Base-by-base conservation (phyloP, 2,329 filamentous ascomycete genomes). In the Cladosporium cucumerinum region DNA sequence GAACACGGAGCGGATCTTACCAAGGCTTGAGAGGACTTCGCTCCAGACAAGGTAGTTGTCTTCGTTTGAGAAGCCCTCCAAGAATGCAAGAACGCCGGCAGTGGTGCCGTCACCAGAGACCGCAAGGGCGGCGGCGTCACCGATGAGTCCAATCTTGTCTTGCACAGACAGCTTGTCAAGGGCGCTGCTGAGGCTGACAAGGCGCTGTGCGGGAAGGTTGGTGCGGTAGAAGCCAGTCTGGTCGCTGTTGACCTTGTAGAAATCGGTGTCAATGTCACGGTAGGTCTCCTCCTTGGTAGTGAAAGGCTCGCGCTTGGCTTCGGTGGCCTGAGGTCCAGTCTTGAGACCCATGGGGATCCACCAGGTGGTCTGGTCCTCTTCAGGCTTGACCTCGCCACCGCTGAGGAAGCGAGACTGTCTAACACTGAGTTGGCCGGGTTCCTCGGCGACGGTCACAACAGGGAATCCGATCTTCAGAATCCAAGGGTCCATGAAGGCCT, bases 401-500 rank as follows among this genome's bases (percentile, higher is more conserved):
- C 91, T 92, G 25, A 99, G 83, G 85, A 97, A 99, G 65, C 95
- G 89, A 60, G 87, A 89, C 78, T 99, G 95, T 75, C 89, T 89
- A 66, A 98, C 81, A 51, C 86, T 87, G 72, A 98, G 90, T 76
- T 94, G 89, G 18, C 90, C 90, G 65, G 89, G 86, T 76, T 94
- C 88, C 78, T 98, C 95, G 25, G 89, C 85, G 18, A 98, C 86
- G 2, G 91, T 96, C 23, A 99, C 80, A 16, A 98, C 88, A 0
- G 95, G 95, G 78, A 97, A 96, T 1, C 95, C 95, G 70, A 98
- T 96, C 80, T 94, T 95, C 72, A 89, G 88, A 74, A 98, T 97
- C 95, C 95, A 99, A 21, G 90, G 88, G 69, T 92, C 85, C 93
- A 99, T 99, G 74, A 98, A 89, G 57, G 84, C 83, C 69, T 89